Conservation (phyloP, 305 asterid species). For the Solanum hybrid region DNA sequence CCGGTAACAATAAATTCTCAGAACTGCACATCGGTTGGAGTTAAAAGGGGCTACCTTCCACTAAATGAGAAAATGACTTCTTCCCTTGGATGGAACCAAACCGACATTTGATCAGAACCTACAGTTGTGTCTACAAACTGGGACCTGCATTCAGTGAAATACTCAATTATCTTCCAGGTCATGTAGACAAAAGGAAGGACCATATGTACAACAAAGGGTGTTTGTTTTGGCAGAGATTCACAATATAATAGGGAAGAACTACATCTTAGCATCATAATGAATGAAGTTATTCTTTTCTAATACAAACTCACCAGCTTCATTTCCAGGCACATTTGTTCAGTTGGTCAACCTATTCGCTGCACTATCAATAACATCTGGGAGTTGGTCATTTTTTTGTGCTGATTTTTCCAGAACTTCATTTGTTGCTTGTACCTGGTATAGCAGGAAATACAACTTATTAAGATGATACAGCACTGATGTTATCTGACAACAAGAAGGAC, state of each 20-base stretch:
- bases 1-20: neutral
- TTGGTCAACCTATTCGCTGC: constrained; percentile 17
- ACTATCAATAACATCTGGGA: constrained; percentile 13
- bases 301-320: constrained; percentile 30
- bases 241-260: neutral
- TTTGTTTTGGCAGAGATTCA: neutral
- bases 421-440: constrained; percentile 33
- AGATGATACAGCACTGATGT: neutral
- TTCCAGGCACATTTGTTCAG: constrained; percentile 25
- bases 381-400: constrained; percentile 25
- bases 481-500: neutral
- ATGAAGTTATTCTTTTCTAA: neutral
- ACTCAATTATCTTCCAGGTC: neutral
- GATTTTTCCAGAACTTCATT: constrained; percentile 26
- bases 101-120: neutral
- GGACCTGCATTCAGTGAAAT: neutral
- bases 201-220: neutral
- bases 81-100: neutral
- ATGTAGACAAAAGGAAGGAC: neutral
- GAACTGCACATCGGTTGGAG: neutral
- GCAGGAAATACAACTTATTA: constrained; percentile 8
- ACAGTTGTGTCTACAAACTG: neutral
- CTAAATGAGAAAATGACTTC: neutral
- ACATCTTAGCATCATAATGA: neutral
- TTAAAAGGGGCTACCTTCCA: neutral